Evolutionary conservation across 768 basidiomycete genomes (phyloP), one percentile per base, ranked within the genome.

Genomic region (Guyanaporus albipodus): DNA sequence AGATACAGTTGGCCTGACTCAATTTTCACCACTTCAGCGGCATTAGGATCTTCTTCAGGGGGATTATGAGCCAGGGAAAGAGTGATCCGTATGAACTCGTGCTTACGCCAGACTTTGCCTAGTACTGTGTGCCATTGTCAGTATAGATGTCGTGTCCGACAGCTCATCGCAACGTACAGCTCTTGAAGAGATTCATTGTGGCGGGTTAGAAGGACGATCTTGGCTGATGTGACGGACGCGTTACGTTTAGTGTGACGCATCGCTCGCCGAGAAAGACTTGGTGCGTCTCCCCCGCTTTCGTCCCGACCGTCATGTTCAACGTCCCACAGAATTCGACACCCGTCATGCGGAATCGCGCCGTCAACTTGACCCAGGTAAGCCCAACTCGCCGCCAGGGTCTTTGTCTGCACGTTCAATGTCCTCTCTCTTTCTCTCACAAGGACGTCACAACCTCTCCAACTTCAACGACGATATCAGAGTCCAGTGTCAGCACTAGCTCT

Each of bases 81-180:
- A 53, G 34, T 15, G 49, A 50, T 64, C 52, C 42, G 37, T 33
- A 36, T 45, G 50, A 49, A 38, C 27, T 42, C 31, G 21, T 52
- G 82, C 91, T 67, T 68, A 94, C 93, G 90, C 91, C 91, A 94
- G 67, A 96, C 91, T 79, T 83, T 91, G 54, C 89, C 85, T 50
- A 93, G 77, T 29, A 95, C 92, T 94, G 54, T 40, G 41, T 15
- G 36, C 17, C 8, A 18, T 38, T 38, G 50, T 70, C 28, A 70
- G 60, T 33, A 42, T 19, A 48, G 22, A 53, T 44, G 35, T 31
- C 44, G 36, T 18, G 24, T 29, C 37, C 17, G 18, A 36, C 31
- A 29, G 54, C 22, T 48, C 38, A 48, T 54, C 45, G 34, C 35
- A 23, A 76, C 88, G 67, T 55, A 91, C 89, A 67, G 66, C 78